Base-by-base conservation (phyloP, 1,284 basidiomycete species). In the Wallemia hederae region DNA sequence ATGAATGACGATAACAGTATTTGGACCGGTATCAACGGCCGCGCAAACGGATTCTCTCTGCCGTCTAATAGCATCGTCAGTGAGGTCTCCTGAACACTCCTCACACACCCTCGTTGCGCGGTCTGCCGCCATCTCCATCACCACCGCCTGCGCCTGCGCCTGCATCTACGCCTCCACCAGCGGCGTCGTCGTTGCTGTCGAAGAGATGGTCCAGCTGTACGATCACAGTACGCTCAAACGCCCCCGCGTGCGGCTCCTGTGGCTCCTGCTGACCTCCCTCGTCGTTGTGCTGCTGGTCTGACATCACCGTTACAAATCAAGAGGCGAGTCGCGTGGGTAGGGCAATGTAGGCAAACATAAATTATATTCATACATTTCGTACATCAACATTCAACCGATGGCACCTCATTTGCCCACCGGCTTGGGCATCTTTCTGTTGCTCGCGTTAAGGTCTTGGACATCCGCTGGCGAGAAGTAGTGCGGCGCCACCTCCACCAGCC, bases 391-490 rank as follows among this genome's bases (percentile, higher is more conserved):
- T 49, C 9, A 7, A 33, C 7, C 7, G 31, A 33, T 33, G 9
- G 19, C 39, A 49, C 14, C 39, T 7, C 39, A 49, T n/a, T 49
- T 49, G 1, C 62, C 67, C 26, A 69, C 63, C 62, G 65, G 64
- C 63, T 89, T 89, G 15, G 85, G 88, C 86, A 91, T 87, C 73
- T 91, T 91, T 72, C 66, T 68, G 62, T 87, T 84, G 19, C 82
- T 81, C 9, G 79, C 78, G 1, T 84, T 76, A 61, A 89, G 70
- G 66, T 88, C 81, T 65, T 94, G 87, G 60, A 92, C 73, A 69
- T 92, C 88, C 2, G 81, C 80, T 28, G 79, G 77, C 69, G 88
- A 90, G 77, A 91, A 94, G 70, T 89, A 92, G 70, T 94, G 89
- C 1, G 89, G 88, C 1, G 90, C 85, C 84, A 58, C 56, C 77